Evolutionary conservation across 768 basidiomycete species (phyloP).

Genomic region (Boletus reticuloceps): DNA sequence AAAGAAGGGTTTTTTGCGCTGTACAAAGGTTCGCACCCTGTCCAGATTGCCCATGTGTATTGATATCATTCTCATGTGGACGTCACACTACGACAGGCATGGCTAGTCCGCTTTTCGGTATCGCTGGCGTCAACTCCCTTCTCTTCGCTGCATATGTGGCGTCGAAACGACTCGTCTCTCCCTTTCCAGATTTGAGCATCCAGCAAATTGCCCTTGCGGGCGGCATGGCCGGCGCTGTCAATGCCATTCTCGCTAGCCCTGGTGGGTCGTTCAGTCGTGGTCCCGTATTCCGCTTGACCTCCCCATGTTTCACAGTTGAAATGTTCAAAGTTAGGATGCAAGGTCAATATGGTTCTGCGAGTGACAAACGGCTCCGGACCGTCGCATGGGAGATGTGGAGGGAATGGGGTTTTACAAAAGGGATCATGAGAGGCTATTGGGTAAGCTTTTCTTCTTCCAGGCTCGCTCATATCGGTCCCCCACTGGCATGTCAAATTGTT

Average conservation of each 20-base stretch:
- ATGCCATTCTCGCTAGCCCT: slow-evolving; percentile 89
- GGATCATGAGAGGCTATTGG: slow-evolving; percentile 98
- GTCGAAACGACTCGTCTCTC: slow-evolving; percentile 80
- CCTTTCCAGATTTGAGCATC: slow-evolving; percentile 81
- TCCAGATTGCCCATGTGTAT: background rate
- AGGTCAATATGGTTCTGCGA: slow-evolving; percentile 81
- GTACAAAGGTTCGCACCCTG: slow-evolving; percentile 73
- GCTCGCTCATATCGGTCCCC: background rate
- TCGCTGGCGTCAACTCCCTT: slow-evolving; percentile 94
- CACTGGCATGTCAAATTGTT: background rate
- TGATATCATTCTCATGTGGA: background rate
- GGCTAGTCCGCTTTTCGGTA: slow-evolving; percentile 86
- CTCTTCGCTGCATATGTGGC: slow-evolving; percentile 90
- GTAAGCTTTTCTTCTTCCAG: slow-evolving; percentile 39
- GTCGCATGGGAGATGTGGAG: slow-evolving; percentile 83
- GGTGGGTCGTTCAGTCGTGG: slow-evolving; percentile 40
- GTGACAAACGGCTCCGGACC: slow-evolving; percentile 73
- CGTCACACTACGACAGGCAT: slow-evolving; percentile 47
- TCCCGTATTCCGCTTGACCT: background rate
- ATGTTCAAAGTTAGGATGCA: slow-evolving; percentile 99
- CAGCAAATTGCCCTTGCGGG: slow-evolving; percentile 82
- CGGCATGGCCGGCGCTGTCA: slow-evolving; percentile 88
- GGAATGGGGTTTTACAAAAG: slow-evolving; percentile 81
- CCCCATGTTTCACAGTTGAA: slow-evolving; percentile 55
- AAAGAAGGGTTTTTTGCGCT: slow-evolving; percentile 91